Conservation (phyloP, 352 stramenopile genomes). For the Phytophthora meadii region DNA sequence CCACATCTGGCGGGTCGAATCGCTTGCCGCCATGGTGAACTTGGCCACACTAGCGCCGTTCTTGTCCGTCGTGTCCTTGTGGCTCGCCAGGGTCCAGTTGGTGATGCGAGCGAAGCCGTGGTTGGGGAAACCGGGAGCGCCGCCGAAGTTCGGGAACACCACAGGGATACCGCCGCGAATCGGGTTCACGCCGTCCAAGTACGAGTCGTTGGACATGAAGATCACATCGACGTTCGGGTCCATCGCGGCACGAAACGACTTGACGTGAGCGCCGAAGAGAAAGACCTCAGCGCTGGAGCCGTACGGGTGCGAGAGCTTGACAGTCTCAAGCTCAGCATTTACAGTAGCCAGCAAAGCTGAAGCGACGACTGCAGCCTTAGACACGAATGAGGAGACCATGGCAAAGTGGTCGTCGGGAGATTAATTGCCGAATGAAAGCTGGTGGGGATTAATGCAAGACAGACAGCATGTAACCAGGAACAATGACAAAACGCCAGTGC, state of each 20-base stretch:
- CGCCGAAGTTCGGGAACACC: conserved; percentile 92
- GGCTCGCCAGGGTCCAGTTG: conserved; percentile 38
- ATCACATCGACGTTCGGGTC: conserved; percentile 63
- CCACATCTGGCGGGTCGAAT: conserved; percentile 48
- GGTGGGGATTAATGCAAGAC: too few relatives aligned
- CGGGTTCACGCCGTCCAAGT: conserved; percentile 81
- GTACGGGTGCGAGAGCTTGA: conserved; percentile 63
- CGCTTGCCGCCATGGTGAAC: conserved; percentile 44
- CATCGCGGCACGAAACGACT: conserved; percentile 53
- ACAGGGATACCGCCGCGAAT: conserved; percentile 91
- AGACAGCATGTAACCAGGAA: conserved; percentile 4
- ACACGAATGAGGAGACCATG: conserved; percentile 32
- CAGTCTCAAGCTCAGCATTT: conserved; percentile 49
- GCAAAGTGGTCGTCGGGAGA: conserved; percentile 4
- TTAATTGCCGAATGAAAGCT: conserved; percentile 25
- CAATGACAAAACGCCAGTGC: conserved; percentile 5
- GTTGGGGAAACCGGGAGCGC: conserved; percentile 53
- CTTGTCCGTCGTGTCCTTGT: conserved; percentile 18
- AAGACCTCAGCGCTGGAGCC: conserved; percentile 73
- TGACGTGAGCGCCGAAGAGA: conserved; percentile 79
- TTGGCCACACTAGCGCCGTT: conserved; percentile 35
- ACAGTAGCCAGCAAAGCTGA: conserved; percentile 19
- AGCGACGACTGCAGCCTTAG: conserved; percentile 21
- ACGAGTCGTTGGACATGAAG: conserved; percentile 85
- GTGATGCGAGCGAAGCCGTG: conserved; percentile 88